Evolutionary conservation across 306 rosid species (phyloP), one percentile per base, ranked within the genome.

Genomic region (Sophora flavescens): DNA sequence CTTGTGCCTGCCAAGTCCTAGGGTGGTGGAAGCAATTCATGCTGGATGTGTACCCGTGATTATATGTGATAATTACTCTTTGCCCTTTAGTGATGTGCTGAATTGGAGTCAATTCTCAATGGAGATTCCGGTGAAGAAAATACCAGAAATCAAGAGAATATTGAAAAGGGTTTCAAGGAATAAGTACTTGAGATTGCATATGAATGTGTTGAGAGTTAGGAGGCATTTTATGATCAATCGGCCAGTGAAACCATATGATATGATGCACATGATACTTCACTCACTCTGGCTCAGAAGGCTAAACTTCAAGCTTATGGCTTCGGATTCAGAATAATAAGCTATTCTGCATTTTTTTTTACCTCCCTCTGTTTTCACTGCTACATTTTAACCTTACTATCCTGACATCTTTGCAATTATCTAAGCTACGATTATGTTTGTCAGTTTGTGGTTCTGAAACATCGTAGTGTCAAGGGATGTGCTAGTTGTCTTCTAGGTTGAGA

Each of bases 1-100:
- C 39, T 79, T 93, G 80, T 91, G 97, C 76, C 97, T 45, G 96
- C 93, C 93, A 2, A 93, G 97, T 32, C 98, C 98, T 2, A 89
- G 98, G 75, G 74, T 89, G 15, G 96, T 84, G 70, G 90, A 88
- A 78, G 93, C 97, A 22, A 82, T 91, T 13, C 50, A 86, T 51
- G 89, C 85, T 0, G 97, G 89, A 0, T 91, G 98, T 76, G 96
- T 89, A 2, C 98, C 96, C 0, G 96, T 91, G 52, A 86, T 93
- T 0, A 81, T 93, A 18, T 88, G 89, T 9, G 74, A 79, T 14
- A 76, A 65, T 36, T 93, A 93, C 35, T 42, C 86, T 17, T 61
- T 91, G 48, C 97, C 97, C 6, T 88, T 93, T 6, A 78, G 86
- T 61, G 97, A 93, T 76, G 96, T 93, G 47, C 85, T 93, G 1